Base-by-base conservation (phyloP, 768 basidiomycete genomes). In the Leccinellum rugosiceps region DNA sequence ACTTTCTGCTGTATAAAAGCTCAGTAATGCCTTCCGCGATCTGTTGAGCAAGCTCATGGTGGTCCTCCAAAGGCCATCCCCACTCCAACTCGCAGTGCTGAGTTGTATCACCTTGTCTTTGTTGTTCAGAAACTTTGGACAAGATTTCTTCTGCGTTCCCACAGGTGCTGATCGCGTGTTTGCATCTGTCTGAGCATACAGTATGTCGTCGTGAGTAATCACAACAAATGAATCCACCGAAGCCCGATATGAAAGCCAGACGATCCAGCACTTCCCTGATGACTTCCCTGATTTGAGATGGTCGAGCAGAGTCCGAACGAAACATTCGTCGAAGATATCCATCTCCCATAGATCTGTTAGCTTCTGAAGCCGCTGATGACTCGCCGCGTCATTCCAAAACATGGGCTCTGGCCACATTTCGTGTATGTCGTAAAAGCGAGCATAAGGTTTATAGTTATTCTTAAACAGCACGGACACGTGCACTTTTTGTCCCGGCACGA, bases 401-500 rank as follows among this genome's bases (percentile, higher is more conserved):
- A 71, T 65, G 1, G 67, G 55, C 17, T 63, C 69, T 2, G 65
- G 71, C 70, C 70, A 72, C 14, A 53, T 45, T 28, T 60, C 58
- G 4, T 59, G 50, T 10, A 59, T 64, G 25, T 60, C 63, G 50
- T 52, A 61, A 52, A 71, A 71, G 21, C 21, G 62, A 1, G 67
- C 69, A 43, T 26, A 46, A 7, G 70, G 63, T 30, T 64, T 71
- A 56, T 71, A 71, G 26, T 71, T 64, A 44, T 58, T 56, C 57
- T 66, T 72, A 63, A 69, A 71, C 1, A 69, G 43, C 28, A 47
- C 71, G 2, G 70, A 73, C 10, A 72, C 65, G 51, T 73, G 70
- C 25, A 72, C 63, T 38, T 63, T 71, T 45, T 72, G 71, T 14
- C 70, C 70, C 0, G 60, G 67, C 4, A 71, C 26, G 28, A 72